Base-by-base conservation (phyloP, 2,329 filamentous ascomycete genomes). In the Calonectria crousiana region DNA sequence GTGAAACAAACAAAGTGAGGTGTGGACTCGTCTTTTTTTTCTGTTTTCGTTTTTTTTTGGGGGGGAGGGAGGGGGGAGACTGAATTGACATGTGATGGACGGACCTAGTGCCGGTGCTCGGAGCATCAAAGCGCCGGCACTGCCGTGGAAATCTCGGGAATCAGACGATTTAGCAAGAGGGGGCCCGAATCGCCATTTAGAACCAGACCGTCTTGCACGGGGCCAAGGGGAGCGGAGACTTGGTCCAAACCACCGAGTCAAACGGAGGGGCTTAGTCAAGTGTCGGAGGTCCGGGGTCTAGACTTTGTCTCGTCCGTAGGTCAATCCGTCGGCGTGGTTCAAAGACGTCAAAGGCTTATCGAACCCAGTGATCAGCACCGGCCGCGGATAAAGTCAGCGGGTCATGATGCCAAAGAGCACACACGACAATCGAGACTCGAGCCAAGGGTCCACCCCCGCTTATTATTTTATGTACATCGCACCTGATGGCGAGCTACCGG, bases 81-180 rank as follows among this genome's bases (percentile, higher is more conserved):
- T 41, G 34, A 16, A 36, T 53, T 49, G 41, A 32, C 65, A 65
- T 65, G 60, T 65, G 60, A 65, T 44, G 65, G 44, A 69, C n/a
- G 36, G 56, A 26, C 32, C 56, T 11, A 41, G 34, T 28, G n/a
- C 56, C 11, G 56, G 34, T 23, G 32, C 52, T 41, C 41, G 36
- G n/a, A 62, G 36, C 34, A 28, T 62, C 38, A 41, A 38, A 30
- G 16, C n/a, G 38, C 38, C 34, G 56, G 56, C 56, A 62, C 38
- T 28, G 26, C 56, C 56, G 38, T 62, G 23, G 36, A 26, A 47
- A 41, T 41, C 16, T 60, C 52, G 28, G 28, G 52, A 34, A 56
- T 60, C 23, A 38, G 56, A 26, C 56, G 23, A 62, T n/a, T 56
- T 56, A 34, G 56, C 23, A 30, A 41, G 32, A 16, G 23, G n/a